These are phyloP conservation scores for Macrophomina phaseolina DNA, from an alignment of 2,329 filamentous ascomycete genomes.

Conservation along the genomic window DNA sequence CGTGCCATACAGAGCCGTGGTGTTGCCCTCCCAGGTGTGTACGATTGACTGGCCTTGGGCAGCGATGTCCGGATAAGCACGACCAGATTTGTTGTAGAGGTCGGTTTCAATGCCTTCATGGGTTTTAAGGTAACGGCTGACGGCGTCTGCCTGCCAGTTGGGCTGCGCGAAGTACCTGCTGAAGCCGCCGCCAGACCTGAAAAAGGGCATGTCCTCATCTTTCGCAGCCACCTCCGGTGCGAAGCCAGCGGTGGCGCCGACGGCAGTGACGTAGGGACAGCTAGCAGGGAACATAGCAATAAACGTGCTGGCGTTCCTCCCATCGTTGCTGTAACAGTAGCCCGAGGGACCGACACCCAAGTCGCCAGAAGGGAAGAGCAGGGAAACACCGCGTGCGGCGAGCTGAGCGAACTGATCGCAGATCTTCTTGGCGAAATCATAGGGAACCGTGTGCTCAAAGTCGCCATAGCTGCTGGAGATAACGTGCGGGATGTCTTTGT, in stretches of 20 bases:
- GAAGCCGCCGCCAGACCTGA: conserved; percentile 54
- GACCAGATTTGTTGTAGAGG: conserved; percentile 60
- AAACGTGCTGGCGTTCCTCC: conserved; percentile 60
- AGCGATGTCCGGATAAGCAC: conserved; percentile 68
- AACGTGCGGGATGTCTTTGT: conserved; percentile 65
- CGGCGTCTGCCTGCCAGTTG: conserved; percentile 53
- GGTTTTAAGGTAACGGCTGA: conserved; percentile 52
- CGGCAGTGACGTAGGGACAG: conserved; percentile 71
- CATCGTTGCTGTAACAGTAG: conserved; percentile 65
- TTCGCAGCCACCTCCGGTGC: conserved; percentile 61
- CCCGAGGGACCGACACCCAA: conserved; percentile 59
- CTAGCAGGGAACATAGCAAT: conserved; percentile 68
- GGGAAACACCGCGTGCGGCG: conserved; percentile 68
- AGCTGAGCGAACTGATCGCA: conserved; percentile 70
- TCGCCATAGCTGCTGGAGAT: conserved; percentile 72
- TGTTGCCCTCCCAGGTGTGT: conserved; percentile 49
- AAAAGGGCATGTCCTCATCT: conserved; percentile 41
- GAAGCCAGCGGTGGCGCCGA: conserved; percentile 65
- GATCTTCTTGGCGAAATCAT: conserved; percentile 64
- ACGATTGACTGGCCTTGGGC: conserved; percentile 61
- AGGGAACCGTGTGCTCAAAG: conserved; percentile 67
- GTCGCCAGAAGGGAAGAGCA: conserved; percentile 70
- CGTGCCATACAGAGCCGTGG: conserved; percentile 55
- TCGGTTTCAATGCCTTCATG: conserved; percentile 47
- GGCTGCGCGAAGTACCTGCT: conserved; percentile 56